A percentile compares a stretch with the other conserved stretches of the same genome.
These are phyloP conservation scores for Wickerhamiella lipophila DNA, from an alignment of 805 yeast genomes.

Conservation along the genomic window DNA sequence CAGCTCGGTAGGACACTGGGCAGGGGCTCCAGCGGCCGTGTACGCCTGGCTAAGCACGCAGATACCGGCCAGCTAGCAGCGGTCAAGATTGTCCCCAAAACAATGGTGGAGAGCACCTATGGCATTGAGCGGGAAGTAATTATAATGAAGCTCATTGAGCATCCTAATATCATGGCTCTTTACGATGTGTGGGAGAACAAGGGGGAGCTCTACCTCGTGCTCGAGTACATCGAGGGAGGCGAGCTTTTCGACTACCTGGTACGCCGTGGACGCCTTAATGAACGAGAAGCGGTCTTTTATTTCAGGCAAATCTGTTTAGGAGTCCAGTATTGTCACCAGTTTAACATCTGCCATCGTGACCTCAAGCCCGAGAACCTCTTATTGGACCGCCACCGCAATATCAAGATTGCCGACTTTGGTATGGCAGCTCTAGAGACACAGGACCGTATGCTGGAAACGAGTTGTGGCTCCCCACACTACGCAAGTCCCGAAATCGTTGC, in stretches of 20 bases:
- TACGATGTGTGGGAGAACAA: conserved; percentile 98
- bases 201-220: conserved; percentile 75
- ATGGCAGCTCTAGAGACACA: conserved; percentile 94
- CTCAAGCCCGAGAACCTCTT: conserved; percentile 70
- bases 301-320: conserved; percentile 79
- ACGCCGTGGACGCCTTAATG: conserved; percentile 77
- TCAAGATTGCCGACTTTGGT: conserved; percentile 96
- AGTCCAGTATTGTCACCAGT: conserved; percentile 70
- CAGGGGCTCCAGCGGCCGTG: conserved; percentile 93
- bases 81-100: conserved; percentile 87
- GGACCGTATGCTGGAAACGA: conserved; percentile 74
- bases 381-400: conserved; percentile 70
- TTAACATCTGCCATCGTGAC: conserved; percentile 81
- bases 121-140: conserved; percentile 96
- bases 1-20: conserved; percentile 89
- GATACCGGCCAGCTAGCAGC: conserved; percentile 86
- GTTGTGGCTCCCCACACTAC: conserved; percentile 97
- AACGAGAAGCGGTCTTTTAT: conserved; percentile 78
- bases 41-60: conserved; percentile 76
- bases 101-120: conserved; percentile 60
- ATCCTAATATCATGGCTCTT: conserved; percentile 82
- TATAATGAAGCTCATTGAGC: conserved; percentile 89
- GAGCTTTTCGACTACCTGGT: conserved; percentile 87
- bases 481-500: conserved; percentile 97
- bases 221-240: conserved; percentile 96